Evolutionary conservation across 352 stramenopile species (phyloP).

Genomic region (Globisporangium polare): DNA sequence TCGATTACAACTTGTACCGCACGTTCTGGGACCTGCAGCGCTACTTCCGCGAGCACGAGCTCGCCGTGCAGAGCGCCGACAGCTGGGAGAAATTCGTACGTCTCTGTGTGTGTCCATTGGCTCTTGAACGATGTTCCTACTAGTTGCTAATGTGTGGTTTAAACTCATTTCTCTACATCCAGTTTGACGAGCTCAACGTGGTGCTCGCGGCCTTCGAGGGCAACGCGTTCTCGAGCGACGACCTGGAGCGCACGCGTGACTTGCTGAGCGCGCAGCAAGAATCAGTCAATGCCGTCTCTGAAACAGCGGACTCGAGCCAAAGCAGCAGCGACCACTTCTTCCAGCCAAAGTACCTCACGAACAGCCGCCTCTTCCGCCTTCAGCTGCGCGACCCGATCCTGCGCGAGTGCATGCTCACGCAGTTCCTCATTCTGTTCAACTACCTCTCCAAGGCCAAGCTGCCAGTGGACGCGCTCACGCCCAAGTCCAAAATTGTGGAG

Average conservation of each 20-base stretch:
- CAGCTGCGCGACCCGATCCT: constrained; percentile 89
- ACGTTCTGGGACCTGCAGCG: constrained; percentile 90
- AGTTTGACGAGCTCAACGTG: constrained; percentile 76
- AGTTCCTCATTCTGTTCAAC: constrained; percentile 84
- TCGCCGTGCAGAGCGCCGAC: constrained; percentile 55
- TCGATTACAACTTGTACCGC: constrained; percentile 90
- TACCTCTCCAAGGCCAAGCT: constrained; percentile 60
- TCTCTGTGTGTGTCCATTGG: constrained; percentile 6
- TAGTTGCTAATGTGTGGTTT: neutral
- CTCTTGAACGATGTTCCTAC: neutral
- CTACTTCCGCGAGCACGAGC: constrained; percentile 75
- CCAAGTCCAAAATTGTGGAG: constrained; percentile 55
- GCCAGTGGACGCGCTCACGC: constrained; percentile 39
- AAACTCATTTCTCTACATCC: neutral
- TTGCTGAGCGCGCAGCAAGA: constrained; percentile 24
- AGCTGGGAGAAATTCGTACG: constrained; percentile 85
- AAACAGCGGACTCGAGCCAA: constrained; percentile 19
- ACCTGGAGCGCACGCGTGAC: constrained; percentile 66
- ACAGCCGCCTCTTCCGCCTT: constrained; percentile 87
- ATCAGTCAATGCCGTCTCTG: neutral
- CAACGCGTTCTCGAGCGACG: constrained; percentile 80
- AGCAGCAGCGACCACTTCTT: constrained; percentile 71
- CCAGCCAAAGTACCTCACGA: constrained; percentile 91
- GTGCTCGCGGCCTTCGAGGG: constrained; percentile 82
- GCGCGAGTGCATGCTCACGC: constrained; percentile 85